Conservation (phyloP, 106 monocot genomes). For the Allium sativum region DNA sequence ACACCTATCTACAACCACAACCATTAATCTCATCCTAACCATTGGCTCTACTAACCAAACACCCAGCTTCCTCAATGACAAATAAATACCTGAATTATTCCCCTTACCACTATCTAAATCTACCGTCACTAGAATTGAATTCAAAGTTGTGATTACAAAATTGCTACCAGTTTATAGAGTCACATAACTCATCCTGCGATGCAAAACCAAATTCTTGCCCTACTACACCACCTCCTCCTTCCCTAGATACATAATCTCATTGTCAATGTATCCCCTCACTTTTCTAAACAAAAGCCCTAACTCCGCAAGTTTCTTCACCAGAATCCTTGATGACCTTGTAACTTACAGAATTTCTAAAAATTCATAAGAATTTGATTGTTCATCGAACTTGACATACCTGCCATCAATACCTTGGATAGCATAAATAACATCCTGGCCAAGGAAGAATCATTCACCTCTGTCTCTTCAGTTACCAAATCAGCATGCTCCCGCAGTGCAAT, state of each 20-base stretch:
- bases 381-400: conserved; percentile 40
- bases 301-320: conserved; percentile 60
- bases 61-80: conserved; percentile 57
- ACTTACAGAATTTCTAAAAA: conserved; percentile 42
- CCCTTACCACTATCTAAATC: conserved; percentile 12
- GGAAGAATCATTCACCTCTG: conserved; percentile 48
- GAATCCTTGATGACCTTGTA: conserved; percentile 37
- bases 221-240: conserved; percentile 55
- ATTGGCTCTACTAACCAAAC: conserved; percentile 93
- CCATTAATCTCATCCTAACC: conserved; percentile 95
- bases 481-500: conserved; percentile 75
- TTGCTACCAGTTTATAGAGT: conserved; percentile 85
- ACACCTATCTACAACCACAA: conserved; percentile 69
- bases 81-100: conserved; percentile 31
- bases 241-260: conserved; percentile 21
- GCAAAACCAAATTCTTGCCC: conserved; percentile 79
- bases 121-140: conserved; percentile 47
- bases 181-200: conserved; percentile 71
- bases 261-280: conserved; percentile 43
- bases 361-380: conserved; percentile 48
- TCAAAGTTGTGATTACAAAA: conserved; percentile 62
- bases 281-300: conserved; percentile 76
- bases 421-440: conserved; percentile 73
- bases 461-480: conserved; percentile 56
- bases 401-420: conserved; percentile 88